Percentiles rank a stretch among this genome's conserved stretches.
Evolutionary conservation across 2,329 filamentous ascomycete genomes (phyloP).

Genomic region (Aspergillus sp.): DNA sequence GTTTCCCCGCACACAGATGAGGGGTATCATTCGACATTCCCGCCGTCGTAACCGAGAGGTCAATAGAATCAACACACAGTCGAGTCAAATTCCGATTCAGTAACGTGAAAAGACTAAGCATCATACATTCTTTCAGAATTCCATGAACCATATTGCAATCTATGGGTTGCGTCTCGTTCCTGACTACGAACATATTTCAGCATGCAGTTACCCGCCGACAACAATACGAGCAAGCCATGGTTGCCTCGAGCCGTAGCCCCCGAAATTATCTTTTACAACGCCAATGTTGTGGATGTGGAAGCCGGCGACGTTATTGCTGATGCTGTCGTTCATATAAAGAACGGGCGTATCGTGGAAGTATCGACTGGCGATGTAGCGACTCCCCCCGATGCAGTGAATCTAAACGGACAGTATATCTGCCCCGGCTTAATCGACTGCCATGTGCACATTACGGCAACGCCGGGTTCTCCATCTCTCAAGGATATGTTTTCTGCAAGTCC

Average conservation of each 20-base stretch:
- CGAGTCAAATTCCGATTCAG: too few species aligned
- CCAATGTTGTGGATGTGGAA: constrained; percentile 48
- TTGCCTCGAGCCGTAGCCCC: background rate
- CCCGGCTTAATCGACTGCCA: constrained; percentile 58
- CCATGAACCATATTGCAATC: too few species aligned
- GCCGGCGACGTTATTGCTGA: constrained; percentile 35
- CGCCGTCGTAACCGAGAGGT: too few species aligned
- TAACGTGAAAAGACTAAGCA: too few species aligned
- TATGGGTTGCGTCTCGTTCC: too few species aligned
- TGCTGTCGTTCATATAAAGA: constrained; percentile 37
- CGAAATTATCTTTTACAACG: constrained; percentile 43
- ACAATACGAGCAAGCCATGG: too few species aligned
- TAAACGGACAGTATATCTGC: constrained; percentile 49
- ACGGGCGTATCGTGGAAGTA: constrained; percentile 38
- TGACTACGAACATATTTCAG: too few species aligned
- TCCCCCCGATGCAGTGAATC: constrained; percentile 37
- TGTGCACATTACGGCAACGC: constrained; percentile 51
- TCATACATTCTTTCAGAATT: too few species aligned
- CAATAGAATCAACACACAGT: too few species aligned
- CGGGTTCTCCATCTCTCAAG: constrained; percentile 43
- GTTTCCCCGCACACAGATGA: too few species aligned
- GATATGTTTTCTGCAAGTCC: constrained; percentile 40
- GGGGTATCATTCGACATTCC: too few species aligned
- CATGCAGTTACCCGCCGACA: too few species aligned
- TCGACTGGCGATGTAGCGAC: constrained; percentile 2